A percentile compares a stretch with the other conserved stretches of the same genome.
Evolutionary conservation across 305 asterid species (phyloP).

Genomic region (Vinca major): DNA sequence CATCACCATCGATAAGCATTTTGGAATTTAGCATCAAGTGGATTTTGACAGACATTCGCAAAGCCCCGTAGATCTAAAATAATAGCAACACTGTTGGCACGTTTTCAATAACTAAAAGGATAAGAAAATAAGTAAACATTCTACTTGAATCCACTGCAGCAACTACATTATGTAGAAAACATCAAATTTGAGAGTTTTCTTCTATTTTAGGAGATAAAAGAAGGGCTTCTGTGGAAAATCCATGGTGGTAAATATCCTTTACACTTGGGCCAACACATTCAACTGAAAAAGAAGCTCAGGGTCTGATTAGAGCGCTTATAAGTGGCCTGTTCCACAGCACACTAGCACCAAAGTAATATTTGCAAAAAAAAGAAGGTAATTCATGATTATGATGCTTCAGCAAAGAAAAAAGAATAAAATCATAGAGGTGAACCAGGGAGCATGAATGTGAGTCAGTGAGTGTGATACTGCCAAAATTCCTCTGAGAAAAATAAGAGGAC

Average conservation of each 20-base stretch:
- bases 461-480: background rate
- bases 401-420: background rate
- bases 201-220: background rate
- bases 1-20: constrained; percentile 63
- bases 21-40: constrained; percentile 82
- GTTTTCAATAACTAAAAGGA: constrained; percentile 4
- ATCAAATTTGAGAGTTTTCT: background rate
- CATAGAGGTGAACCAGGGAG: background rate
- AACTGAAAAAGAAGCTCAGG: background rate
- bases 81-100: constrained; percentile 19
- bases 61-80: constrained; percentile 71
- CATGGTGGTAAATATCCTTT: background rate
- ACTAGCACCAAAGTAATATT: background rate
- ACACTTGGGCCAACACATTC: background rate
- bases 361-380: background rate
- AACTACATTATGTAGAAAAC: background rate
- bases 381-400: background rate
- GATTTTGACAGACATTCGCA: constrained; percentile 90
- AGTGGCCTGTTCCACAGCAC: background rate
- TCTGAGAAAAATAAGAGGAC: background rate
- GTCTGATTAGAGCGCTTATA: background rate
- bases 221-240: background rate
- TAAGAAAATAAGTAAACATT: background rate
- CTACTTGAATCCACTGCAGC: background rate
- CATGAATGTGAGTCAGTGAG: background rate